Percentiles rank a stretch among this genome's conserved stretches.
These are phyloP conservation scores for Persicaria tinctoria DNA, from an alignment of 148 eudicot species.

Conservation along the genomic window DNA sequence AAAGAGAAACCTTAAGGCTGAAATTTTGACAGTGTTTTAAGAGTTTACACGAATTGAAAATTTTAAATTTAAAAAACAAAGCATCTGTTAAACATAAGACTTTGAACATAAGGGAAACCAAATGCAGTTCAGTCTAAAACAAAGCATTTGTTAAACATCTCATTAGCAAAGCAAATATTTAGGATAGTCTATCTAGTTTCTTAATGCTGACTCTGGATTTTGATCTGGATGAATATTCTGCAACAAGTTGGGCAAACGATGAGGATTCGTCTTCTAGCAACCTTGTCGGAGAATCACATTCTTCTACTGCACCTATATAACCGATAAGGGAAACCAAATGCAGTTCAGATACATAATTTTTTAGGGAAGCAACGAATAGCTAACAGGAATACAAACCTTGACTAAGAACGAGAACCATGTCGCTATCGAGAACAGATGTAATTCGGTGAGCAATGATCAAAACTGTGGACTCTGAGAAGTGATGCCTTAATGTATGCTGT, in stretches of 20 bases:
- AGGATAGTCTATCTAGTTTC: neutral
- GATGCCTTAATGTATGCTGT: slow-evolving; percentile 31
- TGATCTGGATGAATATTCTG: slow-evolving; percentile 38
- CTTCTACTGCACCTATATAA: slow-evolving; percentile 26
- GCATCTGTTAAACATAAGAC: no score
- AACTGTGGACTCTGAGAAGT: slow-evolving; percentile 33
- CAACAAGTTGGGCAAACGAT: slow-evolving; percentile 67
- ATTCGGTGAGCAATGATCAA: slow-evolving; percentile 38
- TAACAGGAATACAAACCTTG: slow-evolving; percentile 11
- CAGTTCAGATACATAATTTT: neutral
- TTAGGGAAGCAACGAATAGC: no score
- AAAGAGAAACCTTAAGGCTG: no score
- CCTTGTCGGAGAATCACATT: slow-evolving; percentile 57
- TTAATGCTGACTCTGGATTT: slow-evolving; percentile 11
- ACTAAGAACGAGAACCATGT: slow-evolving; percentile 59
- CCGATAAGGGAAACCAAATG: neutral
- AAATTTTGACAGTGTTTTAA: no score
- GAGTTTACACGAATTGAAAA: no score
- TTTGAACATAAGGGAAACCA: no score
- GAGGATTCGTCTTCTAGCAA: slow-evolving; percentile 59
- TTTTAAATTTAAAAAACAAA: no score
- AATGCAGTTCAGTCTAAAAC: no score
- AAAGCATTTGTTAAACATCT: no score
- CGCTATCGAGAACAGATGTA: slow-evolving; percentile 60
- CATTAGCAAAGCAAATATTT: no score